phyloP scores from a whole-genome alignment of 441 rosid species.

The Eutrema salsugineum region DNA sequence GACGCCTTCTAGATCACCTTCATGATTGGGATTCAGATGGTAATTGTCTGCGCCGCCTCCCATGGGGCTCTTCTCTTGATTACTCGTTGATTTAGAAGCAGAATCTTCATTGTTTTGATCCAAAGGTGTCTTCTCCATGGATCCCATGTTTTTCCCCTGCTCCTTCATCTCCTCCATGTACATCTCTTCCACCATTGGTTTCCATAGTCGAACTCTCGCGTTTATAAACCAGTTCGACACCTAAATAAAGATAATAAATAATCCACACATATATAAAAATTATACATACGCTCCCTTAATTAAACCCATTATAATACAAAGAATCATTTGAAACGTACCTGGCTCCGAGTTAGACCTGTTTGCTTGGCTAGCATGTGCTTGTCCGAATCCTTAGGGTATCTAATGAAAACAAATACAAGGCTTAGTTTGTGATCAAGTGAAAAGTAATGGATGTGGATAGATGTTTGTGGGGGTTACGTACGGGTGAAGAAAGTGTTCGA shows the following conservation, averaged over 20 bases:
- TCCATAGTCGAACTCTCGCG: slow-evolving; percentile 80
- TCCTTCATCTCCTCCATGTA: slow-evolving; percentile 64
- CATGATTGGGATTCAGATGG: slow-evolving; percentile 49
- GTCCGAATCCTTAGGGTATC: slow-evolving; percentile 78
- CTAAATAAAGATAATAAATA: slow-evolving; percentile 22
- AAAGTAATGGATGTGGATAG: background rate
- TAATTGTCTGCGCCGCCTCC: slow-evolving; percentile 52
- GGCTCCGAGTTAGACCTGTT: slow-evolving; percentile 73
- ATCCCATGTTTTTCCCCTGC: slow-evolving; percentile 47
- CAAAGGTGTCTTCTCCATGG: slow-evolving; percentile 56
- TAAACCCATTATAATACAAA: background rate
- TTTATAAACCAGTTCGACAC: slow-evolving; percentile 81
- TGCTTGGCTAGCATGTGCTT: slow-evolving; percentile 72
- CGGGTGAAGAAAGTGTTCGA: slow-evolving; percentile 85
- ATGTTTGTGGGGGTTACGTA: slow-evolving; percentile 28
- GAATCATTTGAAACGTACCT: slow-evolving; percentile 34
- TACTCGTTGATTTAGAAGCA: slow-evolving; percentile 48
- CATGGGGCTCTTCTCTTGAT: slow-evolving; percentile 45
- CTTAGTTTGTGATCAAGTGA: background rate
- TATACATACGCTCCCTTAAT: background rate
- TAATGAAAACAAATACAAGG: slow-evolving; percentile 16
- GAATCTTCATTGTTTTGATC: slow-evolving; percentile 63
- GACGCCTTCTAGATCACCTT: slow-evolving; percentile 73
- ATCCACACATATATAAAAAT: background rate
- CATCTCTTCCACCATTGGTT: slow-evolving; percentile 86